Base-by-base conservation (phyloP, 176 grass and related monocot genomes). In the Bonia amplexicaulis region DNA sequence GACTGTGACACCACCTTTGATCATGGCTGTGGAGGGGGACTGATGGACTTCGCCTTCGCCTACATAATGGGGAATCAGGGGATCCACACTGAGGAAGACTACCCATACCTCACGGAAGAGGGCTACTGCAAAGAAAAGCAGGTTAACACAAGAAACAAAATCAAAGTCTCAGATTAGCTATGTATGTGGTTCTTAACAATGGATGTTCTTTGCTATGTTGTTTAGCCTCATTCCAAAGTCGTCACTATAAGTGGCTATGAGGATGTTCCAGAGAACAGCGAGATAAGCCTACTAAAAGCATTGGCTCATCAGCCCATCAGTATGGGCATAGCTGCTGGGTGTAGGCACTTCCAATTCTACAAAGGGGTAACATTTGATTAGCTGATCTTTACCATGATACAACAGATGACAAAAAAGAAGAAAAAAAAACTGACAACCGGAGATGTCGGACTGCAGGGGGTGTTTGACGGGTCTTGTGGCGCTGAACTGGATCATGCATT, bases 21-120 rank as follows among this genome's bases (percentile, higher is more conserved):
- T 35, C 71, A 84, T 0, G 94, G 90, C n/a, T 94, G 94, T 54
- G 80, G 70, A 15, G 94, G 92, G 2, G 94, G 94, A 0, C 23
- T 92, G 16, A 97, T 97, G 94, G 92, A 97, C 87, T 97, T 92
- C 17, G 88, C 94, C 13, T 94, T 89, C 69, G 78, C 90, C 14
- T 97, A 87, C 89, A 89, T 97, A n/a, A 60, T 89, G 75, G 83
- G 83, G 42, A 92, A 89, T 66, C 85, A 79, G 9, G 94, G 94
- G 15, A 85, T 94, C 45, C 88, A 77, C 66, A 80, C 83, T 0
- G 94, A 92, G 81, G 88, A 81, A 22, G 90, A 94, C 64, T 94
- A 97, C 82, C 94, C 92, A 1, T 94, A 97, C 83, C 90, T 97
- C 90, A 92, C 75, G 88, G 92, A 92, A 35, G 94, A 94, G 60